Percentiles rank a stretch among this genome's conserved stretches.
phyloP scores from a whole-genome alignment of 768 basidiomycete genomes.

The Lepiota venenata region DNA sequence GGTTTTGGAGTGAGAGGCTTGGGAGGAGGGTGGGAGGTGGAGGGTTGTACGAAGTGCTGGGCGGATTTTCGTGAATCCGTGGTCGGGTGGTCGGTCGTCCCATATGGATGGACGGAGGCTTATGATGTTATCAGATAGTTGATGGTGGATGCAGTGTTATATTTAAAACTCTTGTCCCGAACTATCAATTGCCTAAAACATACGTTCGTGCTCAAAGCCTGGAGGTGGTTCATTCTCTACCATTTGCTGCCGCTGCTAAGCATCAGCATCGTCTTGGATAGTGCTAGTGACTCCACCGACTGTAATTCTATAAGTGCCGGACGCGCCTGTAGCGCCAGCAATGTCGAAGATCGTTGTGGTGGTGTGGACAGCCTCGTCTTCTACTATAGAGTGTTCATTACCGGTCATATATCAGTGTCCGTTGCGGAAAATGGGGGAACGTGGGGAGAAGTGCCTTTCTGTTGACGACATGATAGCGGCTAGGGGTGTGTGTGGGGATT shows the following conservation, averaged over 20 bases:
- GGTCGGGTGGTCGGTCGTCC: background rate
- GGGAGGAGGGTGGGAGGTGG: constrained; percentile 47
- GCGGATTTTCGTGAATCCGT: constrained; percentile 20
- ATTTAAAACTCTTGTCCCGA: background rate
- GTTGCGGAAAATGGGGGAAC: no score
- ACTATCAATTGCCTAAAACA: background rate
- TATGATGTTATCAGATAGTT: background rate
- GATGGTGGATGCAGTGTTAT: background rate
- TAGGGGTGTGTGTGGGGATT: background rate
- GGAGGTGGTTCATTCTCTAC: background rate
- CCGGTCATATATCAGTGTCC: background rate
- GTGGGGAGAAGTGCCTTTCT: background rate
- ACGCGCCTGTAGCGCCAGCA: background rate
- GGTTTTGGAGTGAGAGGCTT: constrained; percentile 78
- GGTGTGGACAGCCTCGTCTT: background rate
- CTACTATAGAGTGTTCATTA: background rate
- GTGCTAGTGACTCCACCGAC: background rate
- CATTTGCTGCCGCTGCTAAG: background rate
- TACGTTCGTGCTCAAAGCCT: background rate
- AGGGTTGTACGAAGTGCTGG: constrained; percentile 70
- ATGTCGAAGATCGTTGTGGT: background rate
- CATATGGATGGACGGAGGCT: background rate
- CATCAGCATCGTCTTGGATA: background rate
- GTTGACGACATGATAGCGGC: background rate
- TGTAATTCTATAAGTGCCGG: background rate